phyloP scores from a whole-genome alignment of 176 grass and related monocot species.

The Avena eriantha region DNA sequence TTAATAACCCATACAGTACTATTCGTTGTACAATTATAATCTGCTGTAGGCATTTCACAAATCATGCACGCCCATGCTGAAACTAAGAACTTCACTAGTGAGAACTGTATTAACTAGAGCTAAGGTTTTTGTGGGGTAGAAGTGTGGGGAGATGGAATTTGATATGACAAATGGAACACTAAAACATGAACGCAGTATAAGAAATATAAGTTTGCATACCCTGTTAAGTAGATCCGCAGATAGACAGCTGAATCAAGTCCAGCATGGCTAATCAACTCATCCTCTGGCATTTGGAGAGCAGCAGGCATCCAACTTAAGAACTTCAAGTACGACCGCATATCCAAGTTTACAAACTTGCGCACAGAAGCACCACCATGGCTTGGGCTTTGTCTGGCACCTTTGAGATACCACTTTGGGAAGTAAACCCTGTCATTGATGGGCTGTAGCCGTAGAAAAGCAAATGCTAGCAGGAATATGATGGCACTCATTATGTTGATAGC shows the following conservation, averaged over 20 bases:
- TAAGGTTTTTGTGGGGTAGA: slow-evolving; percentile 23
- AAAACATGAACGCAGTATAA: slow-evolving; percentile 5
- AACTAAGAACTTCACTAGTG: neutral
- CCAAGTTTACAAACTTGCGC: slow-evolving; percentile 93
- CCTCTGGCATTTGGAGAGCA: slow-evolving; percentile 96
- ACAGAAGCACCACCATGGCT: slow-evolving; percentile 62
- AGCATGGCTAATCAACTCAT: slow-evolving; percentile 93
- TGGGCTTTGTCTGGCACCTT: slow-evolving; percentile 90
- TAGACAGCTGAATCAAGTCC: slow-evolving; percentile 97
- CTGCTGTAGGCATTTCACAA: neutral
- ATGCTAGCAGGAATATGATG: slow-evolving; percentile 74
- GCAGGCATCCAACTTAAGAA: slow-evolving; percentile 94
- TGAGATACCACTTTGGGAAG: slow-evolving; percentile 99
- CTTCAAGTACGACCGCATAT: slow-evolving; percentile 86
- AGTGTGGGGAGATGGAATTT: slow-evolving; percentile 11
- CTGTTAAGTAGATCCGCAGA: slow-evolving; percentile 93
- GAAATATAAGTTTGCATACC: slow-evolving; percentile 56
- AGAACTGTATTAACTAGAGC: slow-evolving; percentile 18
- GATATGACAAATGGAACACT: slow-evolving; percentile 26
- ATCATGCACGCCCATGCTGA: neutral
- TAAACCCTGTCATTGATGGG: slow-evolving; percentile 99
- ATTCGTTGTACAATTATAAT: slow-evolving; percentile 19
- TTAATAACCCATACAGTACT: neutral
- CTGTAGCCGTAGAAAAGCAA: slow-evolving; percentile 90
- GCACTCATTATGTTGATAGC: slow-evolving; percentile 87